phyloP scores from a whole-genome alignment of 768 basidiomycete species.

The Coprinellus micaceus region DNA sequence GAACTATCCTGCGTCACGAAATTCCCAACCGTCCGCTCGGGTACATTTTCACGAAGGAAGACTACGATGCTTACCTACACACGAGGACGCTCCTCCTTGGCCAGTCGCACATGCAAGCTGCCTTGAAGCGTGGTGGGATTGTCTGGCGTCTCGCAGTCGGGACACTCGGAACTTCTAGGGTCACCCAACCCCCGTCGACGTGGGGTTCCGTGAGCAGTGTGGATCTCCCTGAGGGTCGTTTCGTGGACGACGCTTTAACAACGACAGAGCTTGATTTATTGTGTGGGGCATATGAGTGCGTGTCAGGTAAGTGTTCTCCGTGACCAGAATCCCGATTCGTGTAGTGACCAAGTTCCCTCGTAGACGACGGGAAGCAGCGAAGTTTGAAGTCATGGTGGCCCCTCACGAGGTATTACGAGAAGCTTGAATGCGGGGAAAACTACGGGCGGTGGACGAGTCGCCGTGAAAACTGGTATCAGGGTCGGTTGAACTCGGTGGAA shows the following conservation, averaged over 20 bases:
- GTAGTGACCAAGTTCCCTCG: background rate
- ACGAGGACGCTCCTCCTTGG: background rate
- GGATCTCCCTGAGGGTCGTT: background rate
- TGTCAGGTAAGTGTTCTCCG: conserved; percentile 1
- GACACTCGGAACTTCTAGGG: background rate
- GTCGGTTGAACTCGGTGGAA: background rate
- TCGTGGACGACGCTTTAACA: background rate
- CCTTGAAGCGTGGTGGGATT: background rate
- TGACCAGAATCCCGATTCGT: background rate
- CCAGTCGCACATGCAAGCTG: background rate
- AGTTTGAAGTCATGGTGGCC: conserved; percentile 5
- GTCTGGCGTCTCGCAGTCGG: conserved; percentile 1
- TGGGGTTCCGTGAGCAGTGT: background rate
- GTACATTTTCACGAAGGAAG: background rate
- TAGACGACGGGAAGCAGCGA: background rate
- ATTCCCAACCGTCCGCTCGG: background rate
- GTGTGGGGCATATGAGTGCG: conserved; percentile 7
- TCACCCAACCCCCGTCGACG: background rate
- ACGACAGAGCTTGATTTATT: background rate
- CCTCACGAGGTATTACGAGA: background rate
- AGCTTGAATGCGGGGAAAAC: conserved; percentile 3
- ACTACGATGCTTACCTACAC: background rate
- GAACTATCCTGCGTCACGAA: background rate
- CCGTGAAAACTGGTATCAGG: background rate
- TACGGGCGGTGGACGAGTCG: background rate